These are phyloP conservation scores for Myrica gale DNA, from an alignment of 306 rosid genomes.

Conservation along the genomic window DNA sequence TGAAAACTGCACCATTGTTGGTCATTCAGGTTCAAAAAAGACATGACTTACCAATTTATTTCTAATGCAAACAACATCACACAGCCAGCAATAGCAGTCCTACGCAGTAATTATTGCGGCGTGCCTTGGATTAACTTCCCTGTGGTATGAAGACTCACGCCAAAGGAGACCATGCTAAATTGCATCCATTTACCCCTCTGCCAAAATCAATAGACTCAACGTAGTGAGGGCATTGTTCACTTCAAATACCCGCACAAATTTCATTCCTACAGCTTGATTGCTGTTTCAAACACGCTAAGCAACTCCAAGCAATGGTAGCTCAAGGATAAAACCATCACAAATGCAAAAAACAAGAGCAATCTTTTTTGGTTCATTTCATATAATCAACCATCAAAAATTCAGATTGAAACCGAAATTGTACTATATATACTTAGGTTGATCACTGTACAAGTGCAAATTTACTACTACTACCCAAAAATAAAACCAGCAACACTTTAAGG, in stretches of 20 bases:
- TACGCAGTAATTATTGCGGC: neutral
- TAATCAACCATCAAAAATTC: neutral
- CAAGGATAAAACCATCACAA: neutral
- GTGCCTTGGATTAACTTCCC: conserved; percentile 7
- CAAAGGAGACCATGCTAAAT: conserved; percentile 2
- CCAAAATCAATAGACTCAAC: conserved; percentile 31
- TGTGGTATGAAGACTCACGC: neutral
- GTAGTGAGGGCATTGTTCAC: conserved; percentile 19
- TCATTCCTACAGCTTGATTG: neutral
- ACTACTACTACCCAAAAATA: neutral
- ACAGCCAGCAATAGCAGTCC: neutral
- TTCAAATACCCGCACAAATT: neutral
- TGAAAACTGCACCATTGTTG: neutral
- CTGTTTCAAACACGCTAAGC: neutral
- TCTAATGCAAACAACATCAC: neutral
- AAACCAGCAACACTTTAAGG: conserved; percentile 8
- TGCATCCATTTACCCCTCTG: conserved; percentile 32
- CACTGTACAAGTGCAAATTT: conserved; percentile 13
- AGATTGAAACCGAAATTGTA: neutral
- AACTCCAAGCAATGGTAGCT: neutral
- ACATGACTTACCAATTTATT: neutral
- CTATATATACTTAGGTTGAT: neutral
- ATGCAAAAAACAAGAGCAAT: neutral
- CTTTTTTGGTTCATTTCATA: neutral
- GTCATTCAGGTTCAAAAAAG: neutral